These are phyloP conservation scores for Fomitiporia mediterranea DNA, from an alignment of 1,284 basidiomycete genomes.

Conservation along the genomic window DNA sequence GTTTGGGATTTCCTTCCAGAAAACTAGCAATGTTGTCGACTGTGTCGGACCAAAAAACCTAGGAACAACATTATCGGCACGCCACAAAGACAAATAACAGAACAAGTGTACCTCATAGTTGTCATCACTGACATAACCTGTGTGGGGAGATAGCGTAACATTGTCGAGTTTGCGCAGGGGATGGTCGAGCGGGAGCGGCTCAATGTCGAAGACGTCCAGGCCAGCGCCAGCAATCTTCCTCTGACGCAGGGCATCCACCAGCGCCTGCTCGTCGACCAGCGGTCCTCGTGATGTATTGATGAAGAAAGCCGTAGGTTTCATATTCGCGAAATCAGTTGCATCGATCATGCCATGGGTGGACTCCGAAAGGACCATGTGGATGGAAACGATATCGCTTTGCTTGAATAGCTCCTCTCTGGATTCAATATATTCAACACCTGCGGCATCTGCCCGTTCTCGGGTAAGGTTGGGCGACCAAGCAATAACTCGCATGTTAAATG, in stretches of 20 bases:
- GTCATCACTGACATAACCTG: conserved; percentile 50
- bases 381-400: conserved; percentile 52
- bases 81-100: not conserved
- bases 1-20: conserved; percentile 36
- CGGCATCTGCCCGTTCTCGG: conserved; percentile 46
- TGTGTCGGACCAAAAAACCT: conserved; percentile 32
- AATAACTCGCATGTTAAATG: conserved; percentile 54
- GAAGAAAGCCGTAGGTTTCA: conserved; percentile 54
- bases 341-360: conserved; percentile 45
- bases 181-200: conserved; percentile 56
- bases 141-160: conserved; percentile 57
- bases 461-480: conserved; percentile 65
- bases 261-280: conserved; percentile 49
- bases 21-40: conserved; percentile 53
- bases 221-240: conserved; percentile 51
- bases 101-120: conserved; percentile 42
- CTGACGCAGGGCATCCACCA: conserved; percentile 45
- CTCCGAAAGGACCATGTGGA: conserved; percentile 55
- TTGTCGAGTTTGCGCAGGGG: conserved; percentile 46
- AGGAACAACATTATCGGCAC: not conserved
- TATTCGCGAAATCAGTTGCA: conserved; percentile 40
- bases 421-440: conserved; percentile 43
- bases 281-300: conserved; percentile 64
- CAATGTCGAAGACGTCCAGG: conserved; percentile 56
- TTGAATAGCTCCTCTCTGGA: conserved; percentile 50